Evolutionary conservation across 192 early-diverging fungal species (phyloP).

Genomic region (Podila clonocystis): DNA sequence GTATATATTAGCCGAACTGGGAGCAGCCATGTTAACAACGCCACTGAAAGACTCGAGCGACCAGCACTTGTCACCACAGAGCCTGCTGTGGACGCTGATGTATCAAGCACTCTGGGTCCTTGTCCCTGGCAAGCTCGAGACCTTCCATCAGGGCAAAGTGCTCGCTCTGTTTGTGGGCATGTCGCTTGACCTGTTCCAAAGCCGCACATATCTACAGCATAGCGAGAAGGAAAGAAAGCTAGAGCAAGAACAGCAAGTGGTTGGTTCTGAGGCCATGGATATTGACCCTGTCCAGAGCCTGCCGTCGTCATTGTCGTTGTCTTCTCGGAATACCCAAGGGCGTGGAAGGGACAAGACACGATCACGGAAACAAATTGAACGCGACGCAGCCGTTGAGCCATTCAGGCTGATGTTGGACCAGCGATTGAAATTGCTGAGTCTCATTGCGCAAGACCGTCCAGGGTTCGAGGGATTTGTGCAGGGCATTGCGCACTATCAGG

Average conservation of each 20-base stretch:
- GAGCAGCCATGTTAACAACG: conserved; percentile 44
- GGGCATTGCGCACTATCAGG: conserved; percentile 25
- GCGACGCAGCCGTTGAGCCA: conserved; percentile 35
- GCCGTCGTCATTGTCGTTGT: background rate
- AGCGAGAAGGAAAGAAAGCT: conserved; percentile 10
- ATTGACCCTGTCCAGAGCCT: background rate
- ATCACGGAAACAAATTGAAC: conserved; percentile 20
- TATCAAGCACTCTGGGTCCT: conserved; percentile 39
- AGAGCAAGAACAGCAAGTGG: background rate
- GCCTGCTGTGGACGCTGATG: conserved; percentile 33
- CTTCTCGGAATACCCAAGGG: background rate
- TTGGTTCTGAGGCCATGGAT: conserved; percentile 8
- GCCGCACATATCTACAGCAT: conserved; percentile 11
- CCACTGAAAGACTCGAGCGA: conserved; percentile 30
- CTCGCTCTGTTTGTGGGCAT: conserved; percentile 40
- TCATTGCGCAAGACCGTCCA: conserved; percentile 31
- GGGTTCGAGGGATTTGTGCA: conserved; percentile 48
- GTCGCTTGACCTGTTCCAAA: conserved; percentile 43
- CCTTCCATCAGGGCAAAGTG: conserved; percentile 29
- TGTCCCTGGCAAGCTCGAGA: conserved; percentile 36
- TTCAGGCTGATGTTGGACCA: conserved; percentile 35
- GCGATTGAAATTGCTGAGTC: conserved; percentile 12
- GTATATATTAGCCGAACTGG: conserved; percentile 25
- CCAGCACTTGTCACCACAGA: conserved; percentile 30
- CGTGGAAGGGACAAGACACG: background rate